A percentile compares a stretch with the other conserved stretches of the same genome.
phyloP scores from a whole-genome alignment of 306 rosid species.

The Cucumis cinereus region DNA sequence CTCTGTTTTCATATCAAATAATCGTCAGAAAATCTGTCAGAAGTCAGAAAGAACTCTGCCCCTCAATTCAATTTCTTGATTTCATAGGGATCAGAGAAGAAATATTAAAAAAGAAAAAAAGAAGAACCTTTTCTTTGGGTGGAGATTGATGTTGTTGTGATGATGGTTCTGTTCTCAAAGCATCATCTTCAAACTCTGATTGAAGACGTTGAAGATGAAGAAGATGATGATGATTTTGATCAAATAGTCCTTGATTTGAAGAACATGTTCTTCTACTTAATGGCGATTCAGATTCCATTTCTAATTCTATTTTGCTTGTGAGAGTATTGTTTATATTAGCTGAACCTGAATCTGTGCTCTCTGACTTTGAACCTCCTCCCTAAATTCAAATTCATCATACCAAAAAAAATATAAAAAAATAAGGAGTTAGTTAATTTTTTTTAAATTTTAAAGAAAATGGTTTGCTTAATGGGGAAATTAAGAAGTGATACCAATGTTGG shows the following conservation, averaged over 20 bases:
- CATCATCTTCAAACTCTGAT: constrained; percentile 37
- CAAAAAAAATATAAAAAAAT: neutral
- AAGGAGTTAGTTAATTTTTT: too few relatives aligned
- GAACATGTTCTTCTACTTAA: constrained; percentile 51
- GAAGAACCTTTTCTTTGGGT: constrained; percentile 18
- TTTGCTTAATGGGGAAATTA: neutral
- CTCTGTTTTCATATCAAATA: constrained; percentile 36
- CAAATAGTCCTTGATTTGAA: constrained; percentile 17
- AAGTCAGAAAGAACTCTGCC: constrained; percentile 54
- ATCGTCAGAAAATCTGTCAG: constrained; percentile 62
- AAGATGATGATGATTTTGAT: constrained; percentile 13
- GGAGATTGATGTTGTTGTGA: constrained; percentile 39
- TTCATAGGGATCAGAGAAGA: constrained; percentile 48
- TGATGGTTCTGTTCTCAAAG: constrained; percentile 29
- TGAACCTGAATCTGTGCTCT: constrained; percentile 87
- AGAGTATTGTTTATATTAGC: constrained; percentile 33
- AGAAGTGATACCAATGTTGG: constrained; percentile 26
- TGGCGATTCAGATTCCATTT: constrained; percentile 67
- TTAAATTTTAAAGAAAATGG: neutral
- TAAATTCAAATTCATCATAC: neutral
- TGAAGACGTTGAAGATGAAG: constrained; percentile 41
- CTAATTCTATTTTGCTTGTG: constrained; percentile 42
- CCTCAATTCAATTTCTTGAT: constrained; percentile 37
- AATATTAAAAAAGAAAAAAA: neutral
- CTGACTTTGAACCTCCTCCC: constrained; percentile 76